A percentile compares a stretch with the other conserved stretches of the same genome.
These are phyloP conservation scores for Kodamaea derodonti DNA, from an alignment of 1,139 yeast species.

Conservation along the genomic window DNA sequence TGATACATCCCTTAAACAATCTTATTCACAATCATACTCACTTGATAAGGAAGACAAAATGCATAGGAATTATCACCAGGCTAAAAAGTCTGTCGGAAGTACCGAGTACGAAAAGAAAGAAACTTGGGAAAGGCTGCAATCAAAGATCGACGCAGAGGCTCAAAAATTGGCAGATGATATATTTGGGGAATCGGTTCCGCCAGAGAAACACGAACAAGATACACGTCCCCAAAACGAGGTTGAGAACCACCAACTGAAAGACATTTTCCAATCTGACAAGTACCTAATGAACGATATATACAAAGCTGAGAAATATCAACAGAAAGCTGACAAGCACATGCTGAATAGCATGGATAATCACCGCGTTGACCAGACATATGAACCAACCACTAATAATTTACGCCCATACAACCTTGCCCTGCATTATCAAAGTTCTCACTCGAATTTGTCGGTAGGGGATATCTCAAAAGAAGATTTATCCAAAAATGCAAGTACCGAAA, in stretches of 20 bases:
- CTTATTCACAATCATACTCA: not conserved
- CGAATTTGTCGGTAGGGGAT: not conserved
- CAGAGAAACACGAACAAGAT: too few relatives aligned
- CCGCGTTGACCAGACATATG: too few relatives aligned
- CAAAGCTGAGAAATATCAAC: too few relatives aligned
- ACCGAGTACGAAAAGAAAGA: slow-evolving; percentile 30
- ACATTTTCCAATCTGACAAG: too few relatives aligned
- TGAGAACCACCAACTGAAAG: too few relatives aligned
- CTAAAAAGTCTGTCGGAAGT: slow-evolving; percentile 3
- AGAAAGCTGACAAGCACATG: too few relatives aligned
- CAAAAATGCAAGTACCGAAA: not conserved
- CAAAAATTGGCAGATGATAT: slow-evolving; percentile 42
- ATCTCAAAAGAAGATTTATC: not conserved
- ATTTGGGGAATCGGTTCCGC: slow-evolving; percentile 22
- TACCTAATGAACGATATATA: too few relatives aligned
- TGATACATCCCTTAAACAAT: not conserved
- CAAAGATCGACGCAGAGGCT: slow-evolving; percentile 23
- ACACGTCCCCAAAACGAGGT: not conserved
- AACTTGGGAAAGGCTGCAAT: slow-evolving; percentile 32
- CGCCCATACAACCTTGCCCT: not conserved
- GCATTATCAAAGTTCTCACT: not conserved
- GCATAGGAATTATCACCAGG: not conserved
- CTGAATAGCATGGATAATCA: too few relatives aligned
- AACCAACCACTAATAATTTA: not conserved
- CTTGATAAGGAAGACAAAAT: not conserved